Percentiles rank a stretch among this genome's conserved stretches.
phyloP scores from a whole-genome alignment of 768 basidiomycete genomes.

The Lyophyllum decastes region DNA sequence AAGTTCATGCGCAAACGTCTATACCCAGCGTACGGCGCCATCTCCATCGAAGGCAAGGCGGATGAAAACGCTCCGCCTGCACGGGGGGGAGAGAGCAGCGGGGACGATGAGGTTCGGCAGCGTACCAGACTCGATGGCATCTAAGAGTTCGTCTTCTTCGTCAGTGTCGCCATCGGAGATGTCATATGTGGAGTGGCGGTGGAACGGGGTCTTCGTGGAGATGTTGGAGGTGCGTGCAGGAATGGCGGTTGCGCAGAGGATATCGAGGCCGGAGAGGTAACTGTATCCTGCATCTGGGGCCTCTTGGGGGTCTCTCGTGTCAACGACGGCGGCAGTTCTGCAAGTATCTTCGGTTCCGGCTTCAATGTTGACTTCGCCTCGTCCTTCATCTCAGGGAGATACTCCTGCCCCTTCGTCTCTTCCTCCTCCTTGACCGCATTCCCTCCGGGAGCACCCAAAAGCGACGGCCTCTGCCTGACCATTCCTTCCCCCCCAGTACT shows the following conservation, averaged over 20 bases:
- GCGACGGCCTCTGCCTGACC: conserved; percentile 22
- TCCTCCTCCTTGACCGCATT: background rate
- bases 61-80: conserved; percentile 33
- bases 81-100: conserved; percentile 53
- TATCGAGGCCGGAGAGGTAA: background rate
- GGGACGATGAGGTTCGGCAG: conserved; percentile 77
- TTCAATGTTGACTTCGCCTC: background rate
- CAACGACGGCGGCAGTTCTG: background rate
- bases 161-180: conserved; percentile 45
- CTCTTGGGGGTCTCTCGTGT: background rate
- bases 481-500: conserved; percentile 1
- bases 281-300: background rate
- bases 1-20: conserved; percentile 59
- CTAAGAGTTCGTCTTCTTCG: conserved; percentile 96
- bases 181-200: conserved; percentile 11
- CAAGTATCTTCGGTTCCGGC: background rate
- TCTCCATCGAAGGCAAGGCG: background rate
- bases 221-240: no score
- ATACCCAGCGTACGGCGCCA: conserved; percentile 68
- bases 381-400: background rate
- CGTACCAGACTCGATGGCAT: conserved; percentile 86
- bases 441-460: conserved; percentile 1
- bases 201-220: no score
- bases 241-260: background rate
- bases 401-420: background rate